These are phyloP conservation scores for Macrolepiota albuminosa DNA, from an alignment of 768 basidiomycete genomes.

Conservation along the genomic window DNA sequence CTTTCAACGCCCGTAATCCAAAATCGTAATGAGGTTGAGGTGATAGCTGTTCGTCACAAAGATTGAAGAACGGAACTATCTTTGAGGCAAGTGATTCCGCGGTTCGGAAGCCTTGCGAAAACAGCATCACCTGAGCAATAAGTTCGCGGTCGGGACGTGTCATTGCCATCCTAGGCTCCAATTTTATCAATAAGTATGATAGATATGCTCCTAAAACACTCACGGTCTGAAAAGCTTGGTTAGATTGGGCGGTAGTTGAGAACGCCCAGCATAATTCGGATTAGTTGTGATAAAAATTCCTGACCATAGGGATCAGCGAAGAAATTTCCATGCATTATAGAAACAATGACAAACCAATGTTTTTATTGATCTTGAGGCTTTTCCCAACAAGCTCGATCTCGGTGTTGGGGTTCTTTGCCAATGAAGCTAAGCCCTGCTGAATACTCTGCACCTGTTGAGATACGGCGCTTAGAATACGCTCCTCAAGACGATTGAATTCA, in stretches of 20 bases:
- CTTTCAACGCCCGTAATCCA: constrained; percentile 94
- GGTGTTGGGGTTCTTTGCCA: constrained; percentile 77
- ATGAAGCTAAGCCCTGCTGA: constrained; percentile 86
- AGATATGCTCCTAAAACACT: constrained; percentile 23
- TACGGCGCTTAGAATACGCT: constrained; percentile 95
- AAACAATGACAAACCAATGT: constrained; percentile 60
- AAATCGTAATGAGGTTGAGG: constrained; percentile 99
- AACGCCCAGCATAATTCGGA: constrained; percentile 97
- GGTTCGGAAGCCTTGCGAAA: constrained; percentile 98
- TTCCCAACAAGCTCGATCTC: constrained; percentile 97
- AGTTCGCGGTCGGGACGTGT: constrained; percentile 96
- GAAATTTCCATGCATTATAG: background rate
- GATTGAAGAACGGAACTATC: constrained; percentile 98
- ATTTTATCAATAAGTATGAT: constrained; percentile 10
- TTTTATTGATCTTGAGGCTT: constrained; percentile 86
- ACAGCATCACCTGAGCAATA: constrained; percentile 98
- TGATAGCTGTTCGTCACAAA: constrained; percentile 95
- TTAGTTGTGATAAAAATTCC: constrained; percentile 99
- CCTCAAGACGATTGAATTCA: constrained; percentile 97
- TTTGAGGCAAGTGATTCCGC: constrained; percentile 97
- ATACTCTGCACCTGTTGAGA: constrained; percentile 99
- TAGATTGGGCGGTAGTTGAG: constrained; percentile 80
- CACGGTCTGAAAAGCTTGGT: constrained; percentile 93
- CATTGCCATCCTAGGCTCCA: constrained; percentile 84
- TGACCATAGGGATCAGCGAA: constrained; percentile 21